Conservation (phyloP, 768 basidiomycete species). For the Sporobolomyces phaffii region DNA sequence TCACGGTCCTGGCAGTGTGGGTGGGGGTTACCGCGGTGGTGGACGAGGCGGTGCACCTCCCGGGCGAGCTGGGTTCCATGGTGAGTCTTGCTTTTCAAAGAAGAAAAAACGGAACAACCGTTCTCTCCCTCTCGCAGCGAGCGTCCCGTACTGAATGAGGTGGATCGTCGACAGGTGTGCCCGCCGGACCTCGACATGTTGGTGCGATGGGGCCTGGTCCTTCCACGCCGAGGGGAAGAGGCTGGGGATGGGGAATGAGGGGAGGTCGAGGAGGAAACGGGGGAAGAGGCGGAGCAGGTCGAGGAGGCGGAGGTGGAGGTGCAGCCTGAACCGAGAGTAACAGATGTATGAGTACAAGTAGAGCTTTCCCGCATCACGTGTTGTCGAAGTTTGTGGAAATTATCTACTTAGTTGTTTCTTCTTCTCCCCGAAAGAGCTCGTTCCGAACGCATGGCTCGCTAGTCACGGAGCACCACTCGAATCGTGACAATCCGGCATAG, state of each 20-base stretch:
- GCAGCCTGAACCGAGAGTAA: neutral
- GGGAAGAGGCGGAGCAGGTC: slow-evolving; percentile 4
- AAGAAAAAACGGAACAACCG: too few species aligned
- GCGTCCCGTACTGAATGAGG: neutral
- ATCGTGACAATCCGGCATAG: too few species aligned
- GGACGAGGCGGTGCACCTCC: neutral
- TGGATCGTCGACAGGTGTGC: neutral
- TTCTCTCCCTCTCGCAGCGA: neutral
- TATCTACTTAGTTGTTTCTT: too few species aligned
- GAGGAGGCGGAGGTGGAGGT: slow-evolving; percentile 10
- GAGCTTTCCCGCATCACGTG: too few species aligned
- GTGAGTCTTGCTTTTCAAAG: slow-evolving; percentile 7
- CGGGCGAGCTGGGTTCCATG: slow-evolving; percentile 17
- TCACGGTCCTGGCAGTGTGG: neutral
- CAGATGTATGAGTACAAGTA: neutral
- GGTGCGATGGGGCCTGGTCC: neutral
- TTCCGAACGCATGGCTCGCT: too few species aligned
- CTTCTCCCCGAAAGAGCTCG: too few species aligned
- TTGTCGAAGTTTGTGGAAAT: too few species aligned
- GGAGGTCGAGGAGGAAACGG: slow-evolving; percentile 6
- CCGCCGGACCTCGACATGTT: neutral
- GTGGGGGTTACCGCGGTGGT: neutral
- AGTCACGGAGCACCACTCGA: too few species aligned
- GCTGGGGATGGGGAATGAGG: slow-evolving; percentile 2
- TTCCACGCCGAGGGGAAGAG: slow-evolving; percentile 3